Evolutionary conservation across 345 rosid species (phyloP).

Genomic region (Gossypium bickii): DNA sequence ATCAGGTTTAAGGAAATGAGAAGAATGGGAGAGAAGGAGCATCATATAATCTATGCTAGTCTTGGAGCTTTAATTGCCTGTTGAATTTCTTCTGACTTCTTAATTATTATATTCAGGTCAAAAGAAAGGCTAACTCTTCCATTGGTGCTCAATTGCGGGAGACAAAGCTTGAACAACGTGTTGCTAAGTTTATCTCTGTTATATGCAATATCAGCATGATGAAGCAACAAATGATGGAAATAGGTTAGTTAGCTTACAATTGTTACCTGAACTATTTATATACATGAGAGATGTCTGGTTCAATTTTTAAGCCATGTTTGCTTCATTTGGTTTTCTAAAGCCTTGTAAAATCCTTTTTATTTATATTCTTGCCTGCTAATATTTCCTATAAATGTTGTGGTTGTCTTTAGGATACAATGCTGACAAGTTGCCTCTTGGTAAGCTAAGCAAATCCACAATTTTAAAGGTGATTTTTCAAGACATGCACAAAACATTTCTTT

Average conservation of each 20-base stretch:
- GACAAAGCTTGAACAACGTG: constrained; percentile 56
- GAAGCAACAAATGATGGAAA: constrained; percentile 91
- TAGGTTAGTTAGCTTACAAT: constrained; percentile 47
- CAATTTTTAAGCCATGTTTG: constrained; percentile 6
- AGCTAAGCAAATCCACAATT: constrained; percentile 77
- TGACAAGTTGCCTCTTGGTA: constrained; percentile 90
- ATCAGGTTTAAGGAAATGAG: constrained; percentile 10
- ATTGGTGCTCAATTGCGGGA: constrained; percentile 48
- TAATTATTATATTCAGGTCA: constrained; percentile 34
- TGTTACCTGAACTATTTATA: constrained; percentile 8
- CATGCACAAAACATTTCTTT: neutral
- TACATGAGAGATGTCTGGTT: neutral
- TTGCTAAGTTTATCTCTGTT: constrained; percentile 80
- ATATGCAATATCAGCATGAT: constrained; percentile 87
- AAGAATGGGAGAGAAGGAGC: neutral
- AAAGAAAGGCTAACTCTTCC: constrained; percentile 29
- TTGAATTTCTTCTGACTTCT: constrained; percentile 13
- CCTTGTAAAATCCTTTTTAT: neutral
- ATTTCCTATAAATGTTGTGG: neutral
- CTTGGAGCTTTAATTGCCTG: constrained; percentile 4
- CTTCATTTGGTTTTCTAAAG: neutral
- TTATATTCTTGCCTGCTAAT: neutral
- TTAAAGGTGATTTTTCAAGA: constrained; percentile 35
- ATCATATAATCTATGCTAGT: neutral
- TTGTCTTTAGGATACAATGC: constrained; percentile 68